Conservation (phyloP, 345 rosid genomes). For the Syzygium jambos region DNA sequence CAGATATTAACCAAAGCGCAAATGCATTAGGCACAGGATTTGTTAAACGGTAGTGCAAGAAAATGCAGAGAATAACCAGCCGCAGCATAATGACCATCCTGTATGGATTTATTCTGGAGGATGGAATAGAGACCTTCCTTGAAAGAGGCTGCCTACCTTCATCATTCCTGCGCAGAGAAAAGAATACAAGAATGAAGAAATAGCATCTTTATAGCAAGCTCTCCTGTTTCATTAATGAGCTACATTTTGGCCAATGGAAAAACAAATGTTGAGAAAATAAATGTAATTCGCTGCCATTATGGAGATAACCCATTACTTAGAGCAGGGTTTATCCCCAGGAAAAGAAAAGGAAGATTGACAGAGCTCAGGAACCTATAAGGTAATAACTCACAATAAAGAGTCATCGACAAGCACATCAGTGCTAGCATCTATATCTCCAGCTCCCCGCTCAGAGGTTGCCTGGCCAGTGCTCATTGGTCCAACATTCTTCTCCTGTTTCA, state of each 20-base stretch:
- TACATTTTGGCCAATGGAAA: not conserved
- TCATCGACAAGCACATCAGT: constrained; percentile 86
- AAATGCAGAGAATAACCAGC: constrained; percentile 59
- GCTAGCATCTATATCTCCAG: constrained; percentile 85
- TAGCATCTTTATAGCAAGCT: not conserved
- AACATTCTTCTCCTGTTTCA: constrained; percentile 87
- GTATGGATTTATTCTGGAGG: constrained; percentile 83
- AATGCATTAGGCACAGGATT: constrained; percentile 79
- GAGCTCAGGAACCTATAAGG: not conserved
- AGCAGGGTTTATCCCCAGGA: not conserved
- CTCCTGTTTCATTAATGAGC: not conserved
- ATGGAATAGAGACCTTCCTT: constrained; percentile 80
- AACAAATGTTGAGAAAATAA: not conserved
- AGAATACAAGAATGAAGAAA: not conserved
- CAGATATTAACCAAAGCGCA: constrained; percentile 78
- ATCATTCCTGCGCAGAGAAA: constrained; percentile 41
- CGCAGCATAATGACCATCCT: constrained; percentile 88
- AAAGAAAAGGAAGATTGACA: not conserved
- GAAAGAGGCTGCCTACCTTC: constrained; percentile 93
- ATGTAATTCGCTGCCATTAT: not conserved
- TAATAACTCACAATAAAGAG: constrained; percentile 55
- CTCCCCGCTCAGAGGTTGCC: constrained; percentile 87
- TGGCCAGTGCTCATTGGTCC: constrained; percentile 70
- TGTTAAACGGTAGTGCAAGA: constrained; percentile 79
- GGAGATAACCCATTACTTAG: not conserved